Percentiles rank a stretch among this genome's conserved stretches.
These are phyloP conservation scores for Tolypocladium pustulatum DNA, from an alignment of 2,329 filamentous ascomycete genomes.

Conservation along the genomic window DNA sequence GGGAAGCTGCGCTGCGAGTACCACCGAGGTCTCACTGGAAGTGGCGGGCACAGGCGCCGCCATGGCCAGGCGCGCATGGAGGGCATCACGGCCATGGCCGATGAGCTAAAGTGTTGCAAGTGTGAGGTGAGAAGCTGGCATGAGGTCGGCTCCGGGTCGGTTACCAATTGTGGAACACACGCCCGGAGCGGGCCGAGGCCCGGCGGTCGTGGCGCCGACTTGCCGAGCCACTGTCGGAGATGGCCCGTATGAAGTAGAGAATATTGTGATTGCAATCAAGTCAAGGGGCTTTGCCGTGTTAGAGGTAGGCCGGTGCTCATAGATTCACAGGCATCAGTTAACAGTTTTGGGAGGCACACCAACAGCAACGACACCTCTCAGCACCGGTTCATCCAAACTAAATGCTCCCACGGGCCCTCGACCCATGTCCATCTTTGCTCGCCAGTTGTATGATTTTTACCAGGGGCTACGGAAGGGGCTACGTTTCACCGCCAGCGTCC, in stretches of 20 bases:
- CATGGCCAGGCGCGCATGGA: not conserved
- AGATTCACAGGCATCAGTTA: too few relatives aligned
- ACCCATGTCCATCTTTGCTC: too few relatives aligned
- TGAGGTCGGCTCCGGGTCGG: not conserved
- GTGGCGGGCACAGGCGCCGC: not conserved
- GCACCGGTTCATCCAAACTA: too few relatives aligned
- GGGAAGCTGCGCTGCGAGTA: slow-evolving; percentile 19
- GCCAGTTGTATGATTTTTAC: not conserved
- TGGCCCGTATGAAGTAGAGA: too few relatives aligned
- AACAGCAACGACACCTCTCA: too few relatives aligned
- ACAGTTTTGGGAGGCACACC: too few relatives aligned
- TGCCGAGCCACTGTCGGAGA: not conserved
- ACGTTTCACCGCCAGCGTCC: not conserved
- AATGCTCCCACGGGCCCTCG: too few relatives aligned
- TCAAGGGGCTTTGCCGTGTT: too few relatives aligned
- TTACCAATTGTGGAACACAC: not conserved
- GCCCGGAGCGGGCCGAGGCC: not conserved
- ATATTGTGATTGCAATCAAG: too few relatives aligned
- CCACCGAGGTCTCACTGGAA: not conserved
- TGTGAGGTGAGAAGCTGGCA: not conserved
- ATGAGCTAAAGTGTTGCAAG: too few relatives aligned
- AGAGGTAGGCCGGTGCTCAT: too few relatives aligned
- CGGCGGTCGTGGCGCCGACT: not conserved
- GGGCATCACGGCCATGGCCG: not conserved
- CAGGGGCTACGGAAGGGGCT: not conserved